Conservation (phyloP, 371 early-diverging fungal species). For the Circinella umbellata region DNA sequence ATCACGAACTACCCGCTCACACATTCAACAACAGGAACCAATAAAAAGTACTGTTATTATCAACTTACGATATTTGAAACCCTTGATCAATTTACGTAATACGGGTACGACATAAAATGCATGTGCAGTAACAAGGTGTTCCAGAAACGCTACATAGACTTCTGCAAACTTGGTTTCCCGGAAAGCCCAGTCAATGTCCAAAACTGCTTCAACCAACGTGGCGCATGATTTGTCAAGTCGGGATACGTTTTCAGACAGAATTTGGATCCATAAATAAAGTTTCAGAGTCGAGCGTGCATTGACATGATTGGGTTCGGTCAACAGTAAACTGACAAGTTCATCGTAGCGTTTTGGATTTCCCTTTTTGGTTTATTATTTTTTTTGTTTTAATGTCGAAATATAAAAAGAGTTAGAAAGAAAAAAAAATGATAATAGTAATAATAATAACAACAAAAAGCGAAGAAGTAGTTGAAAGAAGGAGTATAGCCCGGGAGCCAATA, state of each 20-base stretch:
- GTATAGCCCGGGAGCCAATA: constrained; percentile 5
- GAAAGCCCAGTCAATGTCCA: constrained; percentile 72
- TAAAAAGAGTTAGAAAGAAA: constrained; percentile 15
- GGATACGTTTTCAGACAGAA: constrained; percentile 63
- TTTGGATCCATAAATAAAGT: constrained; percentile 55
- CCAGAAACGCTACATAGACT: constrained; percentile 72
- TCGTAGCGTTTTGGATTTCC: constrained; percentile 56
- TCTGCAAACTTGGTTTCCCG: constrained; percentile 66
- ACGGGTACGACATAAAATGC: constrained; percentile 77
- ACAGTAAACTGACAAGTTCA: constrained; percentile 53
- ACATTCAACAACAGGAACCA: no score
- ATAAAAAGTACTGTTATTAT: no score
- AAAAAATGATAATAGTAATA: constrained; percentile 14
- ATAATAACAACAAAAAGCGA: constrained; percentile 16
- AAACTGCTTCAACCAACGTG: constrained; percentile 73
- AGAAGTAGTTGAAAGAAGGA: constrained; percentile 17
- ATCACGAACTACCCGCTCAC: no score
- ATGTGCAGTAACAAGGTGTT: constrained; percentile 87
- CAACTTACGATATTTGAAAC: constrained; percentile 68
- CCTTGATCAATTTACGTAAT: constrained; percentile 62
- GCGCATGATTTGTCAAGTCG: constrained; percentile 55
- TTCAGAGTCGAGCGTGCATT: constrained; percentile 54
- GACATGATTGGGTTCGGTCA: constrained; percentile 43
- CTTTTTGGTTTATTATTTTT: constrained; percentile 27
- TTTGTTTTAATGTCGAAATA: not conserved